phyloP scores from a whole-genome alignment of 495 filamentous ascomycete genomes.

The Penicillium taxi region DNA sequence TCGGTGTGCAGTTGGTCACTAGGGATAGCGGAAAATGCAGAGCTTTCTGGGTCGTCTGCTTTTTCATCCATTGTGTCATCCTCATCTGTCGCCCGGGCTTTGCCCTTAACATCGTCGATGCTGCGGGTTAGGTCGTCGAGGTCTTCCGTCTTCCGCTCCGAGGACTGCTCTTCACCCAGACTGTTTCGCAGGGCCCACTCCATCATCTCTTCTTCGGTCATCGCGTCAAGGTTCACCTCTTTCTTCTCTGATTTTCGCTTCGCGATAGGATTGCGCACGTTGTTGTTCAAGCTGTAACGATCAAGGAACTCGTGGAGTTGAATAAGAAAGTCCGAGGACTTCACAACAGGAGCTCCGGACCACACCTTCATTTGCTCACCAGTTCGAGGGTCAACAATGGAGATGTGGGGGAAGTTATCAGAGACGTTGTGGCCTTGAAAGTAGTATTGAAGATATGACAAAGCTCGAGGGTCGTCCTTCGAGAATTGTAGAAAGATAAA shows the following conservation, averaged over 20 bases:
- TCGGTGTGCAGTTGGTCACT: slow-evolving; percentile 66
- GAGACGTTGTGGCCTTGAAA: slow-evolving; percentile 63
- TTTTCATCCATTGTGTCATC: slow-evolving; percentile 29
- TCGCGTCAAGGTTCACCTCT: slow-evolving; percentile 66
- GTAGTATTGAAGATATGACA: slow-evolving; percentile 82
- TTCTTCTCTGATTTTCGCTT: slow-evolving; percentile 67
- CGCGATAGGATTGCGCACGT: slow-evolving; percentile 87
- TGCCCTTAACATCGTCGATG: slow-evolving; percentile 51
- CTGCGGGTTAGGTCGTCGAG: slow-evolving; percentile 78
- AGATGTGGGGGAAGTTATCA: slow-evolving; percentile 88
- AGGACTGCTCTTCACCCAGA: slow-evolving; percentile 39
- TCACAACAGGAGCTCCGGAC: slow-evolving; percentile 74
- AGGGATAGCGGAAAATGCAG: slow-evolving; percentile 60
- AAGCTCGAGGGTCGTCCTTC: slow-evolving; percentile 67
- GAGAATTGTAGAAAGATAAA: slow-evolving; percentile 92
- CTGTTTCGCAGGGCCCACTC: slow-evolving; percentile 88
- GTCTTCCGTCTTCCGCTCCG: slow-evolving; percentile 47
- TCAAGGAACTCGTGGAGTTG: slow-evolving; percentile 93
- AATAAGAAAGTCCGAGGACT: slow-evolving; percentile 73
- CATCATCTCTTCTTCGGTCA: slow-evolving; percentile 97
- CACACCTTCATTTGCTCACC: slow-evolving; percentile 97
- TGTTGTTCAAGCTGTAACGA: slow-evolving; percentile 77
- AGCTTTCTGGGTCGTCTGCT: slow-evolving; percentile 17
- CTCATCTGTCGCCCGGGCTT: slow-evolving; percentile 48
- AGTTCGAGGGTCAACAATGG: slow-evolving; percentile 90